Base-by-base conservation (phyloP, 306 rosid genomes). In the Pachyrhizus erosus region DNA sequence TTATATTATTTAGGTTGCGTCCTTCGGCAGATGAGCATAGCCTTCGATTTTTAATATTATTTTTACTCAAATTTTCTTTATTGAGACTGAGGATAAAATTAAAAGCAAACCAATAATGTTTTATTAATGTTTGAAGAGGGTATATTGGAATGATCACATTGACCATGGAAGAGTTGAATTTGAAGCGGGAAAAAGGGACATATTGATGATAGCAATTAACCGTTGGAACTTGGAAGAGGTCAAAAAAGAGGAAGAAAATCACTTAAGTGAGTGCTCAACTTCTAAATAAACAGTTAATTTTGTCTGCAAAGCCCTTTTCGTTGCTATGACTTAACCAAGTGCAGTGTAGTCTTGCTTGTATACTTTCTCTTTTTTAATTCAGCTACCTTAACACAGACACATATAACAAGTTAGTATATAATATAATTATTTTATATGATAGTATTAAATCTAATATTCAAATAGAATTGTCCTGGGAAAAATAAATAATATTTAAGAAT, bases 261-360 rank as follows among this genome's bases (percentile, higher is more conserved):
- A 79, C 46, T 69, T 24, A 65, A 54, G 23, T 24, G 74, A 54
- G 23, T 37, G 42, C 2, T n/a, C 9, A 69, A 79, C 45, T 68
- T 79, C 17, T 3, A 79, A 24, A 54, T 45, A 15, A 40, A 7
- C 13, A n/a, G 67, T 9, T n/a, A 43, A 37, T 9, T 57, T 11
- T 60, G 8, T 39, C 15, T 58, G 48, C 70, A 65, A 65, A 29
- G 0, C 21, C 42, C 42, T 37, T 37, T 37, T 37, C 10, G 42
- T 20, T 64, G 49, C 9, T n/a, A 2, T 48, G n/a, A 31, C 82
- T 13, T 48, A 65, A 48, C 67, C 37, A 66, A 34, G 29, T 65
- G 48, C 51, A 29, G 5, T 15, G 24, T 40, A 27, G 55, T 57
- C 8, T 5, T 26, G 43, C 27, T 43, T 20, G 17, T 43, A 55